phyloP scores from a whole-genome alignment of 1,139 yeast species.

The Pichia sp. region DNA sequence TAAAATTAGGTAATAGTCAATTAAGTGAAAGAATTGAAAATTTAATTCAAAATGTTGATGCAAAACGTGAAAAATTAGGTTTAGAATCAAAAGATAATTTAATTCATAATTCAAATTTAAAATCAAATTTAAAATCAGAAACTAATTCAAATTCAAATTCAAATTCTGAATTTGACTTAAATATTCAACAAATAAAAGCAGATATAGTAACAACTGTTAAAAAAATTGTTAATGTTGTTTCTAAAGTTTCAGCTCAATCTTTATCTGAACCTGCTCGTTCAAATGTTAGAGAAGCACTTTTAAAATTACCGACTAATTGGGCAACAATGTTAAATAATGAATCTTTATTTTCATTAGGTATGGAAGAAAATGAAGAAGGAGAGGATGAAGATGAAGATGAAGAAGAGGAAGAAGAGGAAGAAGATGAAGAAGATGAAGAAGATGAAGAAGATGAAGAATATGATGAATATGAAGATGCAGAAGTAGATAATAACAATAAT shows the following conservation, averaged over 20 bases:
- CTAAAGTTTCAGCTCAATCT: conserved; percentile 72
- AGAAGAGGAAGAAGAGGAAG: conserved; percentile 10
- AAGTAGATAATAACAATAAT: conserved; percentile 8
- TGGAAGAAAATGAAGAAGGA: conserved; percentile 10
- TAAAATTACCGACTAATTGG: conserved; percentile 70
- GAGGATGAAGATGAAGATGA: conserved; percentile 8
- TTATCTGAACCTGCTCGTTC: conserved; percentile 80
- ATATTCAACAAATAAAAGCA: conserved; percentile 47
- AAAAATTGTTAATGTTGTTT: conserved; percentile 77
- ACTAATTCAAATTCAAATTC: conserved; percentile 4
- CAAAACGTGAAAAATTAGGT: conserved; percentile 17
- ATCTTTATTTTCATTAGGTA: conserved; percentile 8
- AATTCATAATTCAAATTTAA: neutral
- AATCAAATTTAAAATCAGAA: neutral
- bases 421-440: conserved; percentile 10
- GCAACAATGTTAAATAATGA: conserved; percentile 32
- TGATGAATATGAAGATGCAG: conserved; percentile 14
- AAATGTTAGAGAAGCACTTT: conserved; percentile 71
- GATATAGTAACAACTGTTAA: conserved; percentile 87
- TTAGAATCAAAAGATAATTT: neutral
- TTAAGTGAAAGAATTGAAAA: conserved; percentile 30
- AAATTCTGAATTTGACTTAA: conserved; percentile 15
- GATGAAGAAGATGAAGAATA: conserved; percentile 9
- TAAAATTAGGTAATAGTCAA: conserved; percentile 31
- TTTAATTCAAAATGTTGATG: conserved; percentile 25